phyloP scores from a whole-genome alignment of 768 basidiomycete genomes.

The Gelatoporia subvermispora region DNA sequence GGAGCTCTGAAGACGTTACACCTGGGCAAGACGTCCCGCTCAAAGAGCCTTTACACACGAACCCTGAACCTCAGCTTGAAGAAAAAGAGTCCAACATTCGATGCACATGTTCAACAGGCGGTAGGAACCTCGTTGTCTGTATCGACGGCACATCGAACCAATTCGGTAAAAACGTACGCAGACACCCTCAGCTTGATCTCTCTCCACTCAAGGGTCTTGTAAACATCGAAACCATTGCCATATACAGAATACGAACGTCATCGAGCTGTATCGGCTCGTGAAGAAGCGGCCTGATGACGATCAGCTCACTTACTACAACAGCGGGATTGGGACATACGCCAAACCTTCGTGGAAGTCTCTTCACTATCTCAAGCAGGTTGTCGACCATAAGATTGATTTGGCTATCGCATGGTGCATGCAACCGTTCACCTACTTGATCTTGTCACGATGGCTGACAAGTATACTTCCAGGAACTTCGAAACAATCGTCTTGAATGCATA shows the following conservation, averaged over 20 bases:
- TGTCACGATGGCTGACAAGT: not conserved
- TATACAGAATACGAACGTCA: constrained; percentile 11
- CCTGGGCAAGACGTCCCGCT: too few species aligned
- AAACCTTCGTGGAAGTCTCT: constrained; percentile 3
- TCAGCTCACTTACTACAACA: constrained; percentile 19
- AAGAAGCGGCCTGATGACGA: constrained; percentile 3
- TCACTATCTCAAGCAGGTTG: not conserved
- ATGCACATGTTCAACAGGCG: not conserved
- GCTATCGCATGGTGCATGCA: constrained; percentile 10
- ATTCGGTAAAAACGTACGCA: not conserved
- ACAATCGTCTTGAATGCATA: constrained; percentile 20
- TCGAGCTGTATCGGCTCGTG: constrained; percentile 10
- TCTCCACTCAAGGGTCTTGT: not conserved
- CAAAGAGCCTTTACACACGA: too few species aligned
- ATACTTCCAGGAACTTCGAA: constrained; percentile 17
- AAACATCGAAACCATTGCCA: not conserved
- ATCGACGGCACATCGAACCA: constrained; percentile 12
- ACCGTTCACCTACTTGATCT: too few species aligned
- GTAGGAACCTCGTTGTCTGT: constrained; percentile 2
- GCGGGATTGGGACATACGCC: constrained; percentile 19
- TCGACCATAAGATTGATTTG: constrained; percentile 8
- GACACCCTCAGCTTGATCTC: not conserved
- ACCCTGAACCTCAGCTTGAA: too few species aligned
- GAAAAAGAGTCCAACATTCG: too few species aligned
- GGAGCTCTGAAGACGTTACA: too few species aligned